These are phyloP conservation scores for Umbelopsis vinacea DNA, from an alignment of 192 early-diverging fungal genomes.

Conservation along the genomic window DNA sequence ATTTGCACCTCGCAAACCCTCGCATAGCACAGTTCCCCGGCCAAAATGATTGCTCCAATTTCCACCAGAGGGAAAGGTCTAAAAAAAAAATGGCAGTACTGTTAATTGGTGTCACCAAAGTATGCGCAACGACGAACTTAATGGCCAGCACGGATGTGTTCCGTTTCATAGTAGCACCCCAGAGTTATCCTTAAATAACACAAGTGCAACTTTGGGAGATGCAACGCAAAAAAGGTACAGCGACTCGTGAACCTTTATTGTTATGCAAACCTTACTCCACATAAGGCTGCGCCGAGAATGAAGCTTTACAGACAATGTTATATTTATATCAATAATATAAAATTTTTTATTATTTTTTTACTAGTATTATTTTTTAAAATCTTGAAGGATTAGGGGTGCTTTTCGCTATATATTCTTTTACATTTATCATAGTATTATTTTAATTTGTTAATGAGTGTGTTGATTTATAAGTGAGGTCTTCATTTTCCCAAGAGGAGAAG, in stretches of 20 bases:
- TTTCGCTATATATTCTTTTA: neutral
- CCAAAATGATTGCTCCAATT: neutral
- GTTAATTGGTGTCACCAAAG: neutral
- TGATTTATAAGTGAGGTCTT: neutral
- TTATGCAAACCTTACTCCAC: neutral
- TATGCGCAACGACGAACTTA: neutral
- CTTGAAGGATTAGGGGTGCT: neutral
- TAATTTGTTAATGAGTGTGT: neutral
- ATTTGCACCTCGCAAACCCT: neutral
- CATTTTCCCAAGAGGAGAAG: neutral
- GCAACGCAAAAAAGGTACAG: neutral
- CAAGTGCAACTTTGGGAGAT: neutral
- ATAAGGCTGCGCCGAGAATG: neutral
- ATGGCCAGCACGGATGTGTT: neutral
- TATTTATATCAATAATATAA: too few species aligned
- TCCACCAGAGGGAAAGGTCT: neutral
- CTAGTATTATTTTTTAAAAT: neutral
- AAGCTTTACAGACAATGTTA: neutral
- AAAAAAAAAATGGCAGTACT: neutral
- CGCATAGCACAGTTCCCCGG: neutral
- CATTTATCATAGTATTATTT: neutral
- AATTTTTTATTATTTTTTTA: neutral
- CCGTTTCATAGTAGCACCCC: neutral
- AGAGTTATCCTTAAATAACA: neutral
- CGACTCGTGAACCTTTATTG: neutral